Evolutionary conservation across 2,329 filamentous ascomycete species (phyloP).

Genomic region (Capronia americana): DNA sequence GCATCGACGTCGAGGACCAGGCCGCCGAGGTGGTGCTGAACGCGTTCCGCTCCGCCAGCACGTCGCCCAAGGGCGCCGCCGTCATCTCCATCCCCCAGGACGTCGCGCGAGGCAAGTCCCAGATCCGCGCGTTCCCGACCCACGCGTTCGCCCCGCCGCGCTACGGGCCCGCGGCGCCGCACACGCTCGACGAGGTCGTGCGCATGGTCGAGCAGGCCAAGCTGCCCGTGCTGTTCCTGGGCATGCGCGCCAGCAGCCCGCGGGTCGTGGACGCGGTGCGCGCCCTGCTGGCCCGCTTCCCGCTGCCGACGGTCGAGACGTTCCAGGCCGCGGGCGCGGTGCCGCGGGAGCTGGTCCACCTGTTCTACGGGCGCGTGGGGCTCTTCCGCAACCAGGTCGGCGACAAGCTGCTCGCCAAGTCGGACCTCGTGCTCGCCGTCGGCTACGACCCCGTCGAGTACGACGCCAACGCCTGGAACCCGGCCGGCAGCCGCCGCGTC

Average conservation of each 20-base stretch:
- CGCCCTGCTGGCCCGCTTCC: constrained; percentile 50
- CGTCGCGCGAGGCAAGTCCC: constrained; percentile 50
- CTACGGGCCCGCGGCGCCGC: constrained; percentile 49
- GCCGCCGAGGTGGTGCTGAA: constrained; percentile 56
- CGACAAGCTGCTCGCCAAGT: constrained; percentile 52
- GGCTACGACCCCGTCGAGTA: constrained; percentile 59
- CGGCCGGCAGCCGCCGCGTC: constrained; percentile 47
- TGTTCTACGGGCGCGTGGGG: constrained; percentile 57
- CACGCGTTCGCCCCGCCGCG: constrained; percentile 51
- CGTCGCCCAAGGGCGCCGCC: constrained; percentile 52
- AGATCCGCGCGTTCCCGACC: constrained; percentile 49
- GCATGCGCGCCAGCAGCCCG: constrained; percentile 51
- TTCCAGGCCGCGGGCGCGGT: constrained; percentile 59
- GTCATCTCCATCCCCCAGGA: constrained; percentile 56
- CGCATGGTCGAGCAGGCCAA: constrained; percentile 45
- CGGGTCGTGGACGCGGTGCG: constrained; percentile 53
- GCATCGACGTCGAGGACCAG: constrained; percentile 56
- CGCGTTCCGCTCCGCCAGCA: constrained; percentile 52
- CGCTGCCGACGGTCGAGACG: constrained; percentile 57
- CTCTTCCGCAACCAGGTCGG: constrained; percentile 59
- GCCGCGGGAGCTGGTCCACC: constrained; percentile 49
- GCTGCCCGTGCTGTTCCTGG: constrained; percentile 55
- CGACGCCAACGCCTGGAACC: constrained; percentile 55
- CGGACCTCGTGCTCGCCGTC: constrained; percentile 54
- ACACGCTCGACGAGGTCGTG: constrained; percentile 46